Conservation (phyloP, 192 early-diverging fungal genomes). For the Piromyces finnis region DNA sequence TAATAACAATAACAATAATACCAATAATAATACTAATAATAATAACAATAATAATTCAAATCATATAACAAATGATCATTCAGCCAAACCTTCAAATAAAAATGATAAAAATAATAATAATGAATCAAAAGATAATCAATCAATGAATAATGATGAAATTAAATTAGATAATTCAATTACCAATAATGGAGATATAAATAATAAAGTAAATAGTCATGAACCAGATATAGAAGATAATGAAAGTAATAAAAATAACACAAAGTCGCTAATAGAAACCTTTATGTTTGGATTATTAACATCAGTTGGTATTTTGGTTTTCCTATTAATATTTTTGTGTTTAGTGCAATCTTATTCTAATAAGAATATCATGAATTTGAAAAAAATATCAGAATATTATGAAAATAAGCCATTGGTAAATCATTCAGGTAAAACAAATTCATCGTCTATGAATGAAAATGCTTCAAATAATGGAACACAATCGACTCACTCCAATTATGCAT, state of each 20-base stretch:
- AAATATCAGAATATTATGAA: neutral
- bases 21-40: too few relatives aligned
- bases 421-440: neutral
- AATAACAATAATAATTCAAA: too few relatives aligned
- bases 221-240: too few relatives aligned
- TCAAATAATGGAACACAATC: neutral
- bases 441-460: neutral
- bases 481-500: neutral
- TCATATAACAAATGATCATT: too few relatives aligned
- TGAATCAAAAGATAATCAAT: too few relatives aligned
- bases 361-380: neutral
- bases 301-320: neutral
- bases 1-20: too few relatives aligned
- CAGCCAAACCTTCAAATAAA: too few relatives aligned
- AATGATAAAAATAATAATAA: too few relatives aligned
- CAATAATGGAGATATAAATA: too few relatives aligned
- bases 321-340: neutral
- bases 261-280: neutral
- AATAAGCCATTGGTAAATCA: neutral
- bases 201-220: neutral
- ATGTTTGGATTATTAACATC: neutral
- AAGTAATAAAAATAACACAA: neutral
- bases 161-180: too few relatives aligned
- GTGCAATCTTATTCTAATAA: neutral
- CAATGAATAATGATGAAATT: too few relatives aligned